These are phyloP conservation scores for Vaccinium myrtillus DNA, from an alignment of 148 eudicot genomes.

Conservation along the genomic window DNA sequence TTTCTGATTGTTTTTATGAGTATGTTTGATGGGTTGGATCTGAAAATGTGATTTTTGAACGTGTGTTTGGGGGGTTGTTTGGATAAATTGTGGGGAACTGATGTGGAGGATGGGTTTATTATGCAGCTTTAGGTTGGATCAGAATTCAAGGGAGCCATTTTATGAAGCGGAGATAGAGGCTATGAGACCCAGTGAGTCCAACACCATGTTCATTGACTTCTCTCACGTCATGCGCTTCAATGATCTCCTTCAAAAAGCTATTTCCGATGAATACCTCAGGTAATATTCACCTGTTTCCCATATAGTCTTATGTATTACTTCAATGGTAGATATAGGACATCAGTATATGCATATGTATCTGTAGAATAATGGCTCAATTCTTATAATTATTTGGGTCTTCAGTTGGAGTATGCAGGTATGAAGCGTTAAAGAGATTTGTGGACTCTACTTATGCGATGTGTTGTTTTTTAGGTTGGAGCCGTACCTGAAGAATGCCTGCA, in stretches of 20 bases:
- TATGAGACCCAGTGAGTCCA: slow-evolving; percentile 73
- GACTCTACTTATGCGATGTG: background rate
- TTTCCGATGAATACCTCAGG: slow-evolving; percentile 87
- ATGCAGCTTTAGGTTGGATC: slow-evolving; percentile 50
- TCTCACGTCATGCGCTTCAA: slow-evolving; percentile 87
- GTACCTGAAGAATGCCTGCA: slow-evolving; percentile 80
- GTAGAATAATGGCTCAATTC: background rate
- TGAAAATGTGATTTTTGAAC: too few species aligned
- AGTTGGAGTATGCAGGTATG: background rate
- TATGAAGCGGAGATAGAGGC: slow-evolving; percentile 68
- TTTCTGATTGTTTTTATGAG: too few species aligned
- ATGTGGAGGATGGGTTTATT: background rate
- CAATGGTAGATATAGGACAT: background rate
- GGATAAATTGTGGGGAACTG: background rate
- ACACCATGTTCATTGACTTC: slow-evolving; percentile 92
- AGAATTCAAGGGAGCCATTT: slow-evolving; percentile 46
- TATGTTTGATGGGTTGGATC: too few species aligned
- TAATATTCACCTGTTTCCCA: slow-evolving; percentile 9
- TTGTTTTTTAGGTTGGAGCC: slow-evolving; percentile 63
- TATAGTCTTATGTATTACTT: background rate
- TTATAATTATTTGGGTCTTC: background rate
- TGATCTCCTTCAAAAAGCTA: slow-evolving; percentile 73
- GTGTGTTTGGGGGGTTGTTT: background rate
- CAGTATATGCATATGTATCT: background rate
- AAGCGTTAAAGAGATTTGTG: background rate